phyloP scores from a whole-genome alignment of 2,329 filamentous ascomycete species.

The Gnomoniopsis smithogilvyi region DNA sequence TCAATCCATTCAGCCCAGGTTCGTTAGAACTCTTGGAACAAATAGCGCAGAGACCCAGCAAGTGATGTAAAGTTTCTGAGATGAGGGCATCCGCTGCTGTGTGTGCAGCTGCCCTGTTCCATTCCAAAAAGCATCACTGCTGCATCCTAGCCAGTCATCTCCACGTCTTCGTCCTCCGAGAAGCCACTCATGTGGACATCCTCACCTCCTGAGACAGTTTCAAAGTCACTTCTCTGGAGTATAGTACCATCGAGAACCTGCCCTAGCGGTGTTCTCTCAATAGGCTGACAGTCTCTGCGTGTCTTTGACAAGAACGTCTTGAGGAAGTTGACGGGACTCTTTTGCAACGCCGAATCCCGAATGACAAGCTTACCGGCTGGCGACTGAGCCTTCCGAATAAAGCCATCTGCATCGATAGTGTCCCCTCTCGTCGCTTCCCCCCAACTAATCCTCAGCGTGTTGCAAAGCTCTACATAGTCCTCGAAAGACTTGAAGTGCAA shows the following conservation, averaged over 20 bases:
- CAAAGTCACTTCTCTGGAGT: conserved; percentile 2
- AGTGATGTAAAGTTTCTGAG: no score
- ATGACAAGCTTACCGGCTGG: conserved; percentile 8
- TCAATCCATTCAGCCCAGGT: no score
- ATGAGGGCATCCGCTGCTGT: no score
- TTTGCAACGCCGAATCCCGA: conserved; percentile 21
- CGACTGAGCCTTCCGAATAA: conserved; percentile 23
- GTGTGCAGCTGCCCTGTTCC: not conserved
- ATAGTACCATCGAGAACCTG: conserved; percentile 32
- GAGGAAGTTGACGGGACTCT: conserved; percentile 37
- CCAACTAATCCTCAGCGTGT: conserved; percentile 47
- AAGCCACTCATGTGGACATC: no score
- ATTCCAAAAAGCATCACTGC: not conserved
- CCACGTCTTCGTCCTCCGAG: not conserved
- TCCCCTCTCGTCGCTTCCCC: conserved; percentile 16
- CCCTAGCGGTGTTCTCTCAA: conserved; percentile 41
- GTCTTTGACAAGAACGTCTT: conserved; percentile 33
- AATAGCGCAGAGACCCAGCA: no score
- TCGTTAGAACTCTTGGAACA: no score
- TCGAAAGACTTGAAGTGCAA: conserved; percentile 54
- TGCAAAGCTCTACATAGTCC: conserved; percentile 53
- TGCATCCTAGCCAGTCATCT: not conserved
- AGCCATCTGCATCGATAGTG: conserved; percentile 29
- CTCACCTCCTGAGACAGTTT: conserved; percentile 8
- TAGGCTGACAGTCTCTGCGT: conserved; percentile 33